A percentile compares a stretch with the other conserved stretches of the same genome.
Conservation (phyloP, 2,329 filamentous ascomycete species). For the Hysterium pulicare region DNA sequence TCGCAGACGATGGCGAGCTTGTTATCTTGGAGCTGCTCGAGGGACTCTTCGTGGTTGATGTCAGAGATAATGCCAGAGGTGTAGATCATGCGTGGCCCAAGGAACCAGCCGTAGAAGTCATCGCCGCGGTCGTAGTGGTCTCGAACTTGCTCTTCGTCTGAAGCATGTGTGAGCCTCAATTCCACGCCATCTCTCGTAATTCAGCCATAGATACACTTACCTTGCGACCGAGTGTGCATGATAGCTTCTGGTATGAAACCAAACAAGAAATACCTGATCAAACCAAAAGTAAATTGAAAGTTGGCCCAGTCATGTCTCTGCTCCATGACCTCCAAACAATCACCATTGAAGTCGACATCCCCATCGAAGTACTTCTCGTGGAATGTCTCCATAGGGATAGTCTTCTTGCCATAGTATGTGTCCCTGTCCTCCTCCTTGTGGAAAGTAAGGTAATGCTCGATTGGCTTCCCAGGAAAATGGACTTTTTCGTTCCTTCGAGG, state of each 20-base stretch:
- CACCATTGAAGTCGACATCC: slow-evolving; percentile 92
- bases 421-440: slow-evolving; percentile 57
- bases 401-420: slow-evolving; percentile 74
- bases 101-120: slow-evolving; percentile 98
- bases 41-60: slow-evolving; percentile 78
- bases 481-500: slow-evolving; percentile 93
- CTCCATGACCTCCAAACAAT: slow-evolving; percentile 83
- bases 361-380: slow-evolving; percentile 97
- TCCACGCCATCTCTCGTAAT: background rate
- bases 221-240: slow-evolving; percentile 87
- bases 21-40: slow-evolving; percentile 97
- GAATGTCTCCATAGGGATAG: slow-evolving; percentile 89
- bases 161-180: background rate
- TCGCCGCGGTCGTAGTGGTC: slow-evolving; percentile 97
- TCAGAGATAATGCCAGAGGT: slow-evolving; percentile 93
- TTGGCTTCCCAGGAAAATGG: slow-evolving; percentile 75
- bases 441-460: slow-evolving; percentile 89
- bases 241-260: slow-evolving; percentile 87
- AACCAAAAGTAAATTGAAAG: slow-evolving; percentile 81
- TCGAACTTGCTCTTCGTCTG: slow-evolving; percentile 95
- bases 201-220: slow-evolving; percentile 43
- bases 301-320: slow-evolving; percentile 96
- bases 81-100: slow-evolving; percentile 98
- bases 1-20: slow-evolving; percentile 93
- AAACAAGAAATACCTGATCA: slow-evolving; percentile 86